phyloP scores from a whole-genome alignment of 306 rosid genomes.

The Dicorynia guianensis region DNA sequence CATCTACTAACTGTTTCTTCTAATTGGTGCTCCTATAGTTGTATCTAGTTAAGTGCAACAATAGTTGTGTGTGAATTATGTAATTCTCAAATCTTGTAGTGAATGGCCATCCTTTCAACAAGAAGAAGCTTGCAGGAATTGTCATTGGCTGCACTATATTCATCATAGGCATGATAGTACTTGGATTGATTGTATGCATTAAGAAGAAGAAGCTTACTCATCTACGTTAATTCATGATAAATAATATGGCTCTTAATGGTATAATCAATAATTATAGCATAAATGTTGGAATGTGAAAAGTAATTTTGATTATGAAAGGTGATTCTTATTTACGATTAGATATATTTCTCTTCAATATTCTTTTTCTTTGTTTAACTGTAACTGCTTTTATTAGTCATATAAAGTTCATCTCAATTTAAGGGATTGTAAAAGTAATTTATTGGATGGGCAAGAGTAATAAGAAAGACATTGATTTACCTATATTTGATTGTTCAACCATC shows the following conservation, averaged over 20 bases:
- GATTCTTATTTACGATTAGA: not conserved
- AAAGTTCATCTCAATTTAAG: too few relatives aligned
- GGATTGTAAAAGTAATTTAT: too few relatives aligned
- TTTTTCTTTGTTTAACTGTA: too few relatives aligned
- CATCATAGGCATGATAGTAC: too few relatives aligned
- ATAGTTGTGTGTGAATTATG: not conserved
- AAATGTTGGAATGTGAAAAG: not conserved
- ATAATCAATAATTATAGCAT: too few relatives aligned
- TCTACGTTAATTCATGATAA: constrained; percentile 4
- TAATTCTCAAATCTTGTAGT: not conserved
- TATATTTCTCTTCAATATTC: too few relatives aligned
- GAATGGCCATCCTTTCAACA: not conserved
- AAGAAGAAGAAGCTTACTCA: not conserved
- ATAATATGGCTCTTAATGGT: not conserved
- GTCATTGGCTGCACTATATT: not conserved
- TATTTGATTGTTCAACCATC: constrained; percentile 37
- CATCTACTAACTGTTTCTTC: too few relatives aligned
- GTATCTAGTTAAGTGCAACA: too few relatives aligned
- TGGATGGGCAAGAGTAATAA: not conserved
- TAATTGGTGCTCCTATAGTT: too few relatives aligned
- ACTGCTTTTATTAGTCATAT: too few relatives aligned
- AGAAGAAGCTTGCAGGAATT: constrained; percentile 28
- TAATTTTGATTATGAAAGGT: not conserved
- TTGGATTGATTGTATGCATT: too few relatives aligned
- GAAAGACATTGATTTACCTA: constrained; percentile 47